These are phyloP conservation scores for Macrolepiota albuminosa DNA, from an alignment of 768 basidiomycete species.

Conservation along the genomic window DNA sequence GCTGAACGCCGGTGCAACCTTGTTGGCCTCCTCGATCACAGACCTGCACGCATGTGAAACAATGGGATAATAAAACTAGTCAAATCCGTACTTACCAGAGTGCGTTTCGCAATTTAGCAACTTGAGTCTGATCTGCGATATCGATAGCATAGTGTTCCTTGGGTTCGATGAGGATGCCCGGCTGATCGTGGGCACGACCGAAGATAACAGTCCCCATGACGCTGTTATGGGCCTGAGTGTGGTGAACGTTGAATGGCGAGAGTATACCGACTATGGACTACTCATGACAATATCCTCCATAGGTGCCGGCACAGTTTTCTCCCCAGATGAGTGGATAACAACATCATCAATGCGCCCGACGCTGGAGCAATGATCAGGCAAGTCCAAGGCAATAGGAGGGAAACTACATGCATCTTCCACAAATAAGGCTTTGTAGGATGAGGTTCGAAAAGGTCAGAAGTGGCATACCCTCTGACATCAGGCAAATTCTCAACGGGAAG, in stretches of 20 bases:
- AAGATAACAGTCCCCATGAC: slow-evolving; percentile 31
- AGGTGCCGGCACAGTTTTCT: slow-evolving; percentile 31
- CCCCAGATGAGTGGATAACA: slow-evolving; percentile 31
- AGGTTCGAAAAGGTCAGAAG: slow-evolving; percentile 30
- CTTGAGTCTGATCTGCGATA: slow-evolving; percentile 8
- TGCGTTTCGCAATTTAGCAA: slow-evolving; percentile 25
- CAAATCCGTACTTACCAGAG: slow-evolving; percentile 22
- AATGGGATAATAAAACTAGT: not conserved
- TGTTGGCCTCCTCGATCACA: slow-evolving; percentile 38
- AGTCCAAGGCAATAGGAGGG: not conserved
- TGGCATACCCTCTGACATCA: slow-evolving; percentile 32
- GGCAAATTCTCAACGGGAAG: slow-evolving; percentile 28
- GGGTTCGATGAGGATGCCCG: slow-evolving; percentile 23
- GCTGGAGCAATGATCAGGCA: slow-evolving; percentile 14
- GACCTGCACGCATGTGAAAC: slow-evolving; percentile 19
- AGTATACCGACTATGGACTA: slow-evolving; percentile 15
- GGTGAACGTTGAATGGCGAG: not conserved
- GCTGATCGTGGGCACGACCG: slow-evolving; percentile 26
- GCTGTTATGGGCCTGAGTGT: not conserved
- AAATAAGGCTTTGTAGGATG: slow-evolving; percentile 33
- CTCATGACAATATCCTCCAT: slow-evolving; percentile 24
- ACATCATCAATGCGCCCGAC: slow-evolving; percentile 38
- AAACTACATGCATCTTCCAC: slow-evolving; percentile 27
- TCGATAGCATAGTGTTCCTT: slow-evolving; percentile 18
- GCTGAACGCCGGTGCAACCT: slow-evolving; percentile 32